Evolutionary conservation across 768 basidiomycete genomes (phyloP), one percentile per base, ranked within the genome.

Genomic region (Trametes coccinea): DNA sequence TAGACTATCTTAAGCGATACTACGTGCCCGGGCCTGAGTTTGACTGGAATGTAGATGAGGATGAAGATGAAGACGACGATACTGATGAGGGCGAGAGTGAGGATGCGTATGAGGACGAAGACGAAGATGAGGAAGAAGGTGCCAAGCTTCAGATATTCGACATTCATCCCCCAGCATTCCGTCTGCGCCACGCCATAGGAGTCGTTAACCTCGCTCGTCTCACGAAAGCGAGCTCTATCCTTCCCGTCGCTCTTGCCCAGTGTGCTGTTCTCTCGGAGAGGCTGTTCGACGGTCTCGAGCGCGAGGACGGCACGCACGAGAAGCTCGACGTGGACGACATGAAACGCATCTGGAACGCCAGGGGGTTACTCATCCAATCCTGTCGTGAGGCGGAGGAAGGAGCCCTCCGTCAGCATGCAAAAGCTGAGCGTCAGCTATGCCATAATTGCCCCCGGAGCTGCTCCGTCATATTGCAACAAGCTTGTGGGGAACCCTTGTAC

Each of bases 171-270:
- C n/a, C 22, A 22, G 16, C 0, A 14, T 22, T 33, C 5, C 31
- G 10, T 7, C 45, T 17, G 2, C 39, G 47, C 37, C 53, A 52
- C 34, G 13, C 29, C 17, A 62, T 57, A 0, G 53, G 41, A 11
- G 52, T 56, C 27, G 55, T 63, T 11, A 66, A 60, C 30, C 48
- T 66, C 43, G 57, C 61, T 8, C 57, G 61, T 16, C 40, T 37
- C 13, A 56, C 50, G 17, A 14, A 48, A 14, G 34, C 33, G 0
- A 11, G 43, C 9, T 27, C 48, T 4, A 17, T 62, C 5, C 52
- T 62, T 11, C 64, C 64, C 3, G 34, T 40, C 5, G 53, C 61
- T 2, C 54, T 66, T 34, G 37, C 7, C 10, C 22, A 17, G 22
- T 66, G 61, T 41, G 59, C 52, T 11, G 31, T 40, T 58, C 57